Conservation (phyloP, 169 alveolate genomes). For the Plasmodium gonderi region DNA sequence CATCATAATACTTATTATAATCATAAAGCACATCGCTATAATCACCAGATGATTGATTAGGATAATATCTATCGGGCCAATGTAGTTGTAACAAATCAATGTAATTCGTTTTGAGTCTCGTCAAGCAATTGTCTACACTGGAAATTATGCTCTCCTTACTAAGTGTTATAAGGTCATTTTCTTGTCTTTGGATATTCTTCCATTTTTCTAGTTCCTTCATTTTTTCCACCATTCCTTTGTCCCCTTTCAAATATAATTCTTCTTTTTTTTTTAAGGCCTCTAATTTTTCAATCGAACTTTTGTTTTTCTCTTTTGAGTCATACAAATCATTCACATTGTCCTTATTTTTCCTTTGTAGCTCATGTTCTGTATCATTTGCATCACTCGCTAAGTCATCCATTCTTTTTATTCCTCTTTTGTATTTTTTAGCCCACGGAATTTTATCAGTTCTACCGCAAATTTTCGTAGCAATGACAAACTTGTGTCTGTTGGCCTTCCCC, state of each 20-base stretch:
- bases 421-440: constrained; percentile 77
- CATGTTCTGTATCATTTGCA: neutral
- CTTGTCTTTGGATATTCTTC: neutral
- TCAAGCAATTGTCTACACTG: constrained; percentile 83
- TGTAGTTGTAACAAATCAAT: constrained; percentile 87
- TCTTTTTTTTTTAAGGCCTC: constrained; percentile 40
- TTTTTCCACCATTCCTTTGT: constrained; percentile 25
- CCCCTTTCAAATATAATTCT: constrained; percentile 38
- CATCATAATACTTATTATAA: constrained; percentile 40
- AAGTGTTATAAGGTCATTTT: constrained; percentile 70
- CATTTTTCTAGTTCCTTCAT: constrained; percentile 12
- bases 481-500: constrained; percentile 76
- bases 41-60: constrained; percentile 85
- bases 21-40: constrained; percentile 82
- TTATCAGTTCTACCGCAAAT: constrained; percentile 80
- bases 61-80: constrained; percentile 91
- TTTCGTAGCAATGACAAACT: constrained; percentile 84
- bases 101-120: constrained; percentile 82
- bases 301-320: neutral
- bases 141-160: constrained; percentile 76
- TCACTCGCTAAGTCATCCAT: neutral
- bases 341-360: neutral
- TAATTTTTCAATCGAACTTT: constrained; percentile 21
- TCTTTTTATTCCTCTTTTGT: neutral
- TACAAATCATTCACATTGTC: too few relatives aligned